Base-by-base conservation (phyloP, 2,329 filamentous ascomycete genomes). In the Achaetomium macrosporum region DNA sequence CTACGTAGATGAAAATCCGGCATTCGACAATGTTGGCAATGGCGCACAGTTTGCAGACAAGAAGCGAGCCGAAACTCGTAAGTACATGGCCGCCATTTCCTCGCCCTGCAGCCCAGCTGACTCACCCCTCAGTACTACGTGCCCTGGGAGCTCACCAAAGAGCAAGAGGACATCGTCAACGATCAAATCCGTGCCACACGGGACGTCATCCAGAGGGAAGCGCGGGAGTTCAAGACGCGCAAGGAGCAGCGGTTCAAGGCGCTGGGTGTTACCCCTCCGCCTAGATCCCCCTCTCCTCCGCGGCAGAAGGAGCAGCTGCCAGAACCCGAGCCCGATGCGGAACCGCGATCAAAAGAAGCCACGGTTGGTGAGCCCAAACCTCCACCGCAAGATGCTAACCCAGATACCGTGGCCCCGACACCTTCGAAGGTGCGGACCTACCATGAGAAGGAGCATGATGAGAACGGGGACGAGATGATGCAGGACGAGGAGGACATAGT, bases 401-500 rank as follows among this genome's bases (percentile, higher is more conserved):
- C 63, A 57, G 63, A 61, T 57, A 57, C 61, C 56, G 59, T 61
- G 58, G 63, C 64, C 64, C 65, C 68, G 57, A 60, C 69, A 69
- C 67, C 71, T 68, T 68, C 73, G 62, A 60, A 64, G 49, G 33
- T 29, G 39, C 49, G 31, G 35, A 43, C 7, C 5, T 2, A 50
- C 42, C 65, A 66, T 47, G 69, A 73, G 52, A 74, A 69, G 63
- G 75, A 74, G 54, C 66, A 78, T 61, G 78, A 87, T 55, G 87
- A 91, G 63, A 84, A 90, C 47, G 87, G 83, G 49, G 88, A 91
- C 64, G 84, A 92, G 52, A 77, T 95, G 59, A 83, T 93, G 50
- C 87, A 90, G 68, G 88, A 86, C 50, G 88, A 90, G 55, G 90
- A 96, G 72, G 90, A 96, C 64, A 90, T 86, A 62, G 89, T 96